Conservation (phyloP, 192 early-diverging fungal genomes). For the Ambispora gerdemannii region DNA sequence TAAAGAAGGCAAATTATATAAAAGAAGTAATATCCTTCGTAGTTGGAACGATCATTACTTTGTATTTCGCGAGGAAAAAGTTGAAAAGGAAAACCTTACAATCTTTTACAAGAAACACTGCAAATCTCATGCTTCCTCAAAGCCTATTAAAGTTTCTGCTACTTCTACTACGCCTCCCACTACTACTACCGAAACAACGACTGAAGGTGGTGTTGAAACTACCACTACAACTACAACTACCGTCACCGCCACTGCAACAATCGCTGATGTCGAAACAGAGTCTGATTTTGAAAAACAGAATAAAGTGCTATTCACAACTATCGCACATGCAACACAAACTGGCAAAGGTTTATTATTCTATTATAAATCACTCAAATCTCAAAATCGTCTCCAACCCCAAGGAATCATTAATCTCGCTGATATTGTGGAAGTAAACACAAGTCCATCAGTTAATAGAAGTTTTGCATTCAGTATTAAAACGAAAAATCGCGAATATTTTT, state of each 20-base stretch:
- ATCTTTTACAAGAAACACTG: constrained; percentile 33
- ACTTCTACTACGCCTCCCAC: too few species aligned
- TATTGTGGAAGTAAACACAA: constrained; percentile 31
- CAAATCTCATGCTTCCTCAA: background rate
- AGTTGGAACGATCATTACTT: constrained; percentile 44
- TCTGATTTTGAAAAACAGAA: constrained; percentile 37
- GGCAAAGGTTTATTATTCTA: constrained; percentile 40
- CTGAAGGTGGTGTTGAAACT: constrained; percentile 19
- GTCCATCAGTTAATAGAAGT: constrained; percentile 31
- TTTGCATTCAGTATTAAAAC: constrained; percentile 39
- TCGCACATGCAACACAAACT: constrained; percentile 41
- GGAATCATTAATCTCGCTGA: constrained; percentile 42
- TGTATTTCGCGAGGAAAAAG: constrained; percentile 37
- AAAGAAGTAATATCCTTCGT: constrained; percentile 34
- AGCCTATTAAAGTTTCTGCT: too few species aligned
- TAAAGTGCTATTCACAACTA: constrained; percentile 32
- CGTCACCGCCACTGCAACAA: constrained; percentile 21
- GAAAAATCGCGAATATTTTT: constrained; percentile 39
- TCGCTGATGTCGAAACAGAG: constrained; percentile 17
- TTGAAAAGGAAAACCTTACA: constrained; percentile 32
- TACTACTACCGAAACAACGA: too few species aligned
- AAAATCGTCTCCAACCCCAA: constrained; percentile 32
- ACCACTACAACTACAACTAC: constrained; percentile 26
- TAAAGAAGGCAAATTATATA: constrained; percentile 32
- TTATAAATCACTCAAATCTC: constrained; percentile 37